Evolutionary conservation across 805 yeast species (phyloP), one percentile per base, ranked within the genome.

Genomic region (Yueomyces sinensis): DNA sequence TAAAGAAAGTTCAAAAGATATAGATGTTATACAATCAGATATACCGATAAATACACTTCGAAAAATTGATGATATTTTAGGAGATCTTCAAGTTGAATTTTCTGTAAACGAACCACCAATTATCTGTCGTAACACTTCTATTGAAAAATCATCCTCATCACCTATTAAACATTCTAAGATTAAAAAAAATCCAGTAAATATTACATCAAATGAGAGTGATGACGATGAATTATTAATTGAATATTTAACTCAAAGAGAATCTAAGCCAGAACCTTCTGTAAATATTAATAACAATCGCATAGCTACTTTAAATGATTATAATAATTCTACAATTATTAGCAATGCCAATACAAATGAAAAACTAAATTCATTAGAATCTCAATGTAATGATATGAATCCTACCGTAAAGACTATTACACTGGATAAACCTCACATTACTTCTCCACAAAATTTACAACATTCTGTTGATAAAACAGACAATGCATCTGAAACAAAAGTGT

Each of bases 1-100:
- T 27, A 19, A 27, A 9, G 5, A 14, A 4, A 27, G 14, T 18
- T 16, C 23, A 18, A 9, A 28, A 17, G 19, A 28, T 2, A n/a
- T 16, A 9, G 30, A 6, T 4, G 9, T 19, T 4, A 19, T 13
- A 5, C 3, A 5, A 13, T 30, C 28, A 22, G 23, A 32, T 20
- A 3, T 29, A 15, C 7, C 35, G 22, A 33, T 37, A 31, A 33
- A 41, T 13, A 34, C 46, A 3, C 30, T 48, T 5, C 35, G 57
- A 27, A 55, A 53, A 33, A 53, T 54, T 23, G 55, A 52, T 31
- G 58, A 52, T 31, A 54, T 54, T 24, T 34, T 54, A 9, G 45
- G 42, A 22, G 58, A 54, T 30, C 41, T 54, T 16, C 47, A 47
- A 24, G 49, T 47, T 13, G 47, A 43, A 19, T 23, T 25, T 11